Percentiles rank a stretch among this genome's conserved stretches.
Evolutionary conservation across 2,329 filamentous ascomycete genomes (phyloP).

Genomic region (Calonectria fujianensis): DNA sequence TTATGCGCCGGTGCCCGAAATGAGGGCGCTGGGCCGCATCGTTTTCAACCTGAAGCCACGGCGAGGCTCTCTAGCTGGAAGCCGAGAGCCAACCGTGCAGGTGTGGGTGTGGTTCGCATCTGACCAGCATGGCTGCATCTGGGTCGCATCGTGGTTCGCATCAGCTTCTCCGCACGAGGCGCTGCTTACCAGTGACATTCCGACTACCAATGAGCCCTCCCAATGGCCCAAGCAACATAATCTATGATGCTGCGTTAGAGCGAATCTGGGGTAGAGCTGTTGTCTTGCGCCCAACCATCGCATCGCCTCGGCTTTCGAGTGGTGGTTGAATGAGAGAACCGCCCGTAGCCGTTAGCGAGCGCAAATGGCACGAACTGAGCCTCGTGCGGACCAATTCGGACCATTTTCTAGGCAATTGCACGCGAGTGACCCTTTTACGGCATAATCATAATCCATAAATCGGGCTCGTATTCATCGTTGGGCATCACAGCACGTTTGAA

Average conservation of each 20-base stretch:
- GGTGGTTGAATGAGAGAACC: slow-evolving; percentile 16
- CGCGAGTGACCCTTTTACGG: background rate
- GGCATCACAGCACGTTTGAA: background rate
- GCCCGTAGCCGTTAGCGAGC: slow-evolving; percentile 3
- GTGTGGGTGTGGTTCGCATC: slow-evolving; percentile 43
- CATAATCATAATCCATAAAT: background rate
- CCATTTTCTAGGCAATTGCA: slow-evolving; percentile 9
- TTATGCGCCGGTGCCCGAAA: slow-evolving; percentile 45
- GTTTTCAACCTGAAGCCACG: slow-evolving; percentile 28
- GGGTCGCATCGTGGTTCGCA: slow-evolving; percentile 40
- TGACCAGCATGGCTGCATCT: slow-evolving; percentile 38
- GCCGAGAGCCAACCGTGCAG: slow-evolving; percentile 46
- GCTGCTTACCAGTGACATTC: slow-evolving; percentile 19
- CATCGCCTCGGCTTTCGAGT: slow-evolving; percentile 5
- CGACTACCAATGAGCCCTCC: slow-evolving; percentile 2
- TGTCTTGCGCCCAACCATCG: slow-evolving; percentile 5
- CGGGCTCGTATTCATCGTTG: background rate
- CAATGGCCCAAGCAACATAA: slow-evolving; percentile 23
- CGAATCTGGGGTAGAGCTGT: slow-evolving; percentile 4
- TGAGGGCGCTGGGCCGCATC: slow-evolving; percentile 37
- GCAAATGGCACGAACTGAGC: background rate
- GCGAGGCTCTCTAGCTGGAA: slow-evolving; percentile 30
- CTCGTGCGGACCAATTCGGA: slow-evolving; percentile 26
- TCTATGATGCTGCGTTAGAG: background rate
- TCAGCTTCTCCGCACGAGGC: slow-evolving; percentile 32